These are phyloP conservation scores for Yamadazyma phyllophila DNA, from an alignment of 805 yeast genomes.

Conservation along the genomic window DNA sequence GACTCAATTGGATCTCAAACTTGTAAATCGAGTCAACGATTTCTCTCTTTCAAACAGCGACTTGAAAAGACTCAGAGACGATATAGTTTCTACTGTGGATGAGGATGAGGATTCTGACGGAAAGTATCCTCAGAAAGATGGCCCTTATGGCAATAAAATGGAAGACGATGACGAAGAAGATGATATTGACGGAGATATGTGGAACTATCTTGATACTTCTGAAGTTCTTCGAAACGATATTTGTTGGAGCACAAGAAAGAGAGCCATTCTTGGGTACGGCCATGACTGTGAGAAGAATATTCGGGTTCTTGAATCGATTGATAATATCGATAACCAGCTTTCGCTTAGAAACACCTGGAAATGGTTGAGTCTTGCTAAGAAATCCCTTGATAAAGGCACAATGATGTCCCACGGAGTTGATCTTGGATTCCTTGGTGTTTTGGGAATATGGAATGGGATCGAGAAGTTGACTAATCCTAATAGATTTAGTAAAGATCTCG, in stretches of 20 bases:
- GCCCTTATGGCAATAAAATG: conserved; percentile 1
- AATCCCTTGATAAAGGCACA: conserved; percentile 59
- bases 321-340: conserved; percentile 50
- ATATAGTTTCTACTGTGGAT: background rate
- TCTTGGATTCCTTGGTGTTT: conserved; percentile 82
- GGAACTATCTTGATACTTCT: conserved; percentile 27
- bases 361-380: conserved; percentile 77
- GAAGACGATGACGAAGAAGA: conserved; percentile 30
- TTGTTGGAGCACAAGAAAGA: conserved; percentile 62
- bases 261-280: conserved; percentile 76
- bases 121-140: background rate
- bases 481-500: conserved; percentile 33
- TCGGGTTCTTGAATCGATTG: conserved; percentile 52
- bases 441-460: conserved; percentile 84
- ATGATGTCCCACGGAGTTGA: conserved; percentile 72
- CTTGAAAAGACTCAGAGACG: conserved; percentile 11
- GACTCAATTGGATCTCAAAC: conserved; percentile 6
- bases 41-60: conserved; percentile 11
- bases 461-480: conserved; percentile 47
- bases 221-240: conserved; percentile 68
- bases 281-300: conserved; percentile 64
- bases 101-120: conserved; percentile 3
- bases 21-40: conserved; percentile 12
- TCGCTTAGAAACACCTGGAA: conserved; percentile 78
- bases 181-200: conserved; percentile 23